These are phyloP conservation scores for Magnolia officinalis DNA, from an alignment of 164 flowering plant genomes.

Conservation along the genomic window DNA sequence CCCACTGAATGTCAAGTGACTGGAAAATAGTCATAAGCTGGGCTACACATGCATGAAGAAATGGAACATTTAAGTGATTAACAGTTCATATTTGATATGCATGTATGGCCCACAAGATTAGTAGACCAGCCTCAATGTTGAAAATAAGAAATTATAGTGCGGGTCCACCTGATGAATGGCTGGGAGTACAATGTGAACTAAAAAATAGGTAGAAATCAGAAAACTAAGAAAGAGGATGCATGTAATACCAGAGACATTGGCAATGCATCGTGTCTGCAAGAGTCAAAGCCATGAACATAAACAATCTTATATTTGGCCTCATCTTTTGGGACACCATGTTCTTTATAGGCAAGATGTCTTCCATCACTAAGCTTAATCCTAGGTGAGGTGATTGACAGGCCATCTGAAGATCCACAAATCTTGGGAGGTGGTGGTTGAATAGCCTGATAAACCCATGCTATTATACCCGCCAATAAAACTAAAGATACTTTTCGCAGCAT, in stretches of 20 bases:
- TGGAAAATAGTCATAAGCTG: no score
- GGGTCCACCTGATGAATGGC: no score
- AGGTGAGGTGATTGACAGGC: conserved; percentile 57
- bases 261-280: conserved; percentile 39
- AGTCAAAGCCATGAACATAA: conserved; percentile 51
- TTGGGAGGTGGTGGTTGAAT: conserved; percentile 55
- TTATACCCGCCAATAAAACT: conserved; percentile 34
- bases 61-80: no score
- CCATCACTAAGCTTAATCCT: conserved; percentile 72
- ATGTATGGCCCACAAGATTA: neutral
- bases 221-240: neutral
- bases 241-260: conserved; percentile 41
- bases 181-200: no score
- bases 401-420: conserved; percentile 53
- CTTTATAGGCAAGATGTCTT: conserved; percentile 69
- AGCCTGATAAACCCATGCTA: conserved; percentile 51
- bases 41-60: no score
- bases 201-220: neutral
- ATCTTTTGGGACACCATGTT: conserved; percentile 58
- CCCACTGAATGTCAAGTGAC: no score
- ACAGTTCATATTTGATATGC: neutral
- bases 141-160: no score
- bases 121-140: no score
- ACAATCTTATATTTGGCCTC: conserved; percentile 51
- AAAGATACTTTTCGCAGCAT: conserved; percentile 24